A percentile compares a stretch with the other conserved stretches of the same genome.
These are phyloP conservation scores for Russula vinacea DNA, from an alignment of 768 basidiomycete species.

Conservation along the genomic window DNA sequence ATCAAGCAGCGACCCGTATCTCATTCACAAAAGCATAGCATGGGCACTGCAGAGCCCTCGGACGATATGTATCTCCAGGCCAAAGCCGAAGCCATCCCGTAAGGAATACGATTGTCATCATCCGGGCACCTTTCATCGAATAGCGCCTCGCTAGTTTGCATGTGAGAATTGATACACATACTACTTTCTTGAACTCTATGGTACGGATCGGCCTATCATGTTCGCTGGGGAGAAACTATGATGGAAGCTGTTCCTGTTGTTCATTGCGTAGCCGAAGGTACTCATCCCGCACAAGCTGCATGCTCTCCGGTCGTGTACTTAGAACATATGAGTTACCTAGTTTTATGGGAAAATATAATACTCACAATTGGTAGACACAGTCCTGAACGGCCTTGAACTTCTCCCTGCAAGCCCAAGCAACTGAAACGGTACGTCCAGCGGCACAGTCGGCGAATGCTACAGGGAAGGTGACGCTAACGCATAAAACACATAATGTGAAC, in stretches of 20 bases:
- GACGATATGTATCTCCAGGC: too few species aligned
- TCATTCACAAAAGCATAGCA: neutral
- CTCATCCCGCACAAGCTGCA: constrained; percentile 68
- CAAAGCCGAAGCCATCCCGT: neutral
- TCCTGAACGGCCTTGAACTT: constrained; percentile 67
- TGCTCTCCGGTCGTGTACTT: constrained; percentile 71
- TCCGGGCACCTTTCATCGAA: neutral
- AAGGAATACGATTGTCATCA: neutral
- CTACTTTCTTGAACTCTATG: neutral
- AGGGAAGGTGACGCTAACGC: constrained; percentile 1
- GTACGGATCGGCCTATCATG: neutral
- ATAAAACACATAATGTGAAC: constrained; percentile 12
- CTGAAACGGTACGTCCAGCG: constrained; percentile 73
- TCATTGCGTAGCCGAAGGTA: constrained; percentile 64
- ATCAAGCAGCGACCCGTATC: neutral
- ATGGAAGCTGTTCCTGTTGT: constrained; percentile 30
- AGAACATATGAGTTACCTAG: neutral
- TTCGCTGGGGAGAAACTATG: neutral
- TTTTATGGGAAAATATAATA: constrained; percentile 19
- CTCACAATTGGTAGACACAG: constrained; percentile 80
- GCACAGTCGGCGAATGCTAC: constrained; percentile 85
- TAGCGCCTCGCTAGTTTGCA: neutral
- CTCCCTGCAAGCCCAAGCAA: constrained; percentile 78
- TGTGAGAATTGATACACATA: neutral
- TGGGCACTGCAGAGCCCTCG: neutral